Evolutionary conservation across 495 filamentous ascomycete genomes (phyloP).

Genomic region (Neurospora sp.): DNA sequence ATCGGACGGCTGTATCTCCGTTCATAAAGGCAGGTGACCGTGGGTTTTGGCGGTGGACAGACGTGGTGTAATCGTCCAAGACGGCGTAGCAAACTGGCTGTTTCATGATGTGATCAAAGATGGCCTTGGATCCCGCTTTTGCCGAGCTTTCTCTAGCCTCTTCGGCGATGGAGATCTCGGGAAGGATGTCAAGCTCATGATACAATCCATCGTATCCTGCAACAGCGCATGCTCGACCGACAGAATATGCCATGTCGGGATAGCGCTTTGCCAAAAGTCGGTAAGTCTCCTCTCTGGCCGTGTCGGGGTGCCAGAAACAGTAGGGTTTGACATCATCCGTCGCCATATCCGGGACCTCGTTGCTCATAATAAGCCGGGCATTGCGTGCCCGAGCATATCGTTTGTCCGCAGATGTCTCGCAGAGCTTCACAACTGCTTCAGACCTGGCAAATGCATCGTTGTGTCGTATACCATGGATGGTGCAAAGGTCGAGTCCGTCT

Average conservation of each 20-base stretch:
- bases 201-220: conserved; percentile 10
- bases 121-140: not conserved
- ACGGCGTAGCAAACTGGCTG: conserved; percentile 4
- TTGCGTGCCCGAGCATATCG: conserved; percentile 16
- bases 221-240: conserved; percentile 11
- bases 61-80: conserved; percentile 10
- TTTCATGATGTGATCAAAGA: conserved; percentile 8
- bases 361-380: conserved; percentile 33
- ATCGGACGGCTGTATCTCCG: conserved; percentile 9
- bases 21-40: conserved; percentile 5
- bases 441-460: not conserved
- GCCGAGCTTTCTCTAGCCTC: conserved; percentile 6
- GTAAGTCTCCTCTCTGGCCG: conserved; percentile 26
- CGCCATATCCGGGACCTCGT: conserved; percentile 23
- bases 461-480: not conserved
- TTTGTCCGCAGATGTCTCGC: not conserved
- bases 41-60: conserved; percentile 2
- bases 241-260: conserved; percentile 8
- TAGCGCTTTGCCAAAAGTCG: conserved; percentile 11
- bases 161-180: conserved; percentile 11
- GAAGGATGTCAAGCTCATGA: conserved; percentile 8
- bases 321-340: conserved; percentile 24
- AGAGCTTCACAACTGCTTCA: not conserved
- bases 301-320: conserved; percentile 35
- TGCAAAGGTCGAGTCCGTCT: not conserved